These are phyloP conservation scores for Novymonas esmeraldas DNA, from an alignment of 208 protist species.

Conservation along the genomic window DNA sequence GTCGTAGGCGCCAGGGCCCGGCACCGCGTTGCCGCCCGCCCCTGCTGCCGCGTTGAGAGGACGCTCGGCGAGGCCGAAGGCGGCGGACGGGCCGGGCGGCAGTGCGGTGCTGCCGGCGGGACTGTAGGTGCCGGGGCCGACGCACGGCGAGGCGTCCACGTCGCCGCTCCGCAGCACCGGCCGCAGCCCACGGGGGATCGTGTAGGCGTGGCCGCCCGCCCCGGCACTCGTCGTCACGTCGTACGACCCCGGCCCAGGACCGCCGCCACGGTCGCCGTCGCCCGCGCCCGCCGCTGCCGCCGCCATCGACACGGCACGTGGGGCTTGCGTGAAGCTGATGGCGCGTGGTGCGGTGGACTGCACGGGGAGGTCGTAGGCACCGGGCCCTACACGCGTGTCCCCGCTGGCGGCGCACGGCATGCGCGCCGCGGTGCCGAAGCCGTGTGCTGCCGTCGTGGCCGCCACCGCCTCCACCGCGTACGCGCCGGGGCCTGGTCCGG, in stretches of 20 bases:
- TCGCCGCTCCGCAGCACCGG: slow-evolving; percentile 22
- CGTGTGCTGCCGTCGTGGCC: neutral
- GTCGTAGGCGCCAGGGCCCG: slow-evolving; percentile 28
- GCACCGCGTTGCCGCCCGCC: slow-evolving; percentile 6
- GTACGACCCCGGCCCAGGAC: slow-evolving; percentile 32
- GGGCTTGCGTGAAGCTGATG: slow-evolving; percentile 20
- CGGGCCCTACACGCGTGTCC: slow-evolving; percentile 14
- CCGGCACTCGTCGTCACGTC: too few relatives aligned
- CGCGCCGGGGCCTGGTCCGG: slow-evolving; percentile 33
- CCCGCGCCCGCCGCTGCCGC: neutral
- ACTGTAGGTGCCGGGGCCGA: slow-evolving; percentile 29
- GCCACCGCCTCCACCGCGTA: slow-evolving; percentile 2
- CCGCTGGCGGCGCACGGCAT: slow-evolving; percentile 9
- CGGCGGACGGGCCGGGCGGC: neutral
- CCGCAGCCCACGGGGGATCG: slow-evolving; percentile 29
- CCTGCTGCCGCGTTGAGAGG: neutral
- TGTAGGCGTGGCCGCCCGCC: too few relatives aligned
- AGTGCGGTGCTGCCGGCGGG: neutral
- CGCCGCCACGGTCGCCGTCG: neutral
- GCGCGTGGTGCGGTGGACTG: neutral
- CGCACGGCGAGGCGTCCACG: slow-evolving; percentile 21
- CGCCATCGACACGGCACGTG: slow-evolving; percentile 11
- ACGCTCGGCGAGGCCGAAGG: slow-evolving; percentile 7
- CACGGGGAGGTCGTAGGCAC: slow-evolving; percentile 25
- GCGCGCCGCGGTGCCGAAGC: slow-evolving; percentile 47